phyloP scores from a whole-genome alignment of 2,329 filamentous ascomycete genomes.

The Penicillium sp. region DNA sequence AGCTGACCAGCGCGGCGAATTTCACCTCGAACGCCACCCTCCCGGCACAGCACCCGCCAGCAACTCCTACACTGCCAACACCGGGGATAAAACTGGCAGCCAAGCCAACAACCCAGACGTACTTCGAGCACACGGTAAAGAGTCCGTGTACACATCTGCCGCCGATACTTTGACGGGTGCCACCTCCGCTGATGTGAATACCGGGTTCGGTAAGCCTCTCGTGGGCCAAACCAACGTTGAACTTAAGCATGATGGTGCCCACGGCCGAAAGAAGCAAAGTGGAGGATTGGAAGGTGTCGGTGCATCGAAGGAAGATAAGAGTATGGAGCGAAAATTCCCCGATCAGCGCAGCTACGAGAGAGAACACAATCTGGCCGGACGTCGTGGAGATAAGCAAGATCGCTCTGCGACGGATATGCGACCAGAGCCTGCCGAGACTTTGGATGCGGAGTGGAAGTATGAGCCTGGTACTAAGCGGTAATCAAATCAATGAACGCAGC shows the following conservation, averaged over 20 bases:
- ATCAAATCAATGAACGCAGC: not conserved
- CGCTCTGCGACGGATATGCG: slow-evolving; percentile 36
- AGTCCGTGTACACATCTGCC: slow-evolving; percentile 48
- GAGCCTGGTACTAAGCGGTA: slow-evolving; percentile 33
- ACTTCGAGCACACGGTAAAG: slow-evolving; percentile 47
- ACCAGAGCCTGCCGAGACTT: slow-evolving; percentile 36
- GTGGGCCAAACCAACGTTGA: slow-evolving; percentile 55
- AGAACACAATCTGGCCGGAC: slow-evolving; percentile 29
- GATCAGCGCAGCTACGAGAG: slow-evolving; percentile 36
- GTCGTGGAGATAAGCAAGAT: slow-evolving; percentile 35
- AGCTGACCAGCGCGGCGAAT: slow-evolving; percentile 64
- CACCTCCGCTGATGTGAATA: slow-evolving; percentile 58
- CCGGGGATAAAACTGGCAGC: slow-evolving; percentile 38
- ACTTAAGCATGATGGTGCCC: slow-evolving; percentile 51
- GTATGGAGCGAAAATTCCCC: slow-evolving; percentile 29
- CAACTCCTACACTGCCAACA: slow-evolving; percentile 54
- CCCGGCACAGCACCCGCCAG: slow-evolving; percentile 65
- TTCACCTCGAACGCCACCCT: slow-evolving; percentile 63
- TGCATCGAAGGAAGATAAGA: slow-evolving; percentile 27
- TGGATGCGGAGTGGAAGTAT: slow-evolving; percentile 33
- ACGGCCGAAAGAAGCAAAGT: slow-evolving; percentile 47
- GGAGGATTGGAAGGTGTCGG: slow-evolving; percentile 52
- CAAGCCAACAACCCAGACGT: slow-evolving; percentile 48
- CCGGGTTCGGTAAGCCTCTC: slow-evolving; percentile 57
- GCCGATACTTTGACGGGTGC: slow-evolving; percentile 55